Conservation (phyloP, 495 filamentous ascomycete species). For the Aspergillus ellipticus region DNA sequence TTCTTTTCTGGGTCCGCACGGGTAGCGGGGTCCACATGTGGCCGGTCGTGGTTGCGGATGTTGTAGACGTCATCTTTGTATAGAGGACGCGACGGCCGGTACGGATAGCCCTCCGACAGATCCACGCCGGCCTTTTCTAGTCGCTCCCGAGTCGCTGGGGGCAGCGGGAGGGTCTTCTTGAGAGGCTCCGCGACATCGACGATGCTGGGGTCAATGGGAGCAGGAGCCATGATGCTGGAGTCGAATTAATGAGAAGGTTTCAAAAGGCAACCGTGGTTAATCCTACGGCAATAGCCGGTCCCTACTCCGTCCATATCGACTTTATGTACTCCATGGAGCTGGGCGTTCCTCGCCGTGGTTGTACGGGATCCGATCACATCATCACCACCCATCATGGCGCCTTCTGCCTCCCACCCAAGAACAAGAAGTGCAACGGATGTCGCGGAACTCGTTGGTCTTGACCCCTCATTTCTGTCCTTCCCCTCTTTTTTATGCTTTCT, state of each 20-base stretch:
- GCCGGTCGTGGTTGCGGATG: conserved; percentile 56
- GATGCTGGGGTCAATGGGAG: conserved; percentile 56
- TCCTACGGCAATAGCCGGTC: no score
- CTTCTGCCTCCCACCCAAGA: background rate
- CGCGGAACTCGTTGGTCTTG: background rate
- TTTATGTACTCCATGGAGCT: no score
- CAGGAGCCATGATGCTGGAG: conserved; percentile 34
- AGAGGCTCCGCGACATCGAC: conserved; percentile 55
- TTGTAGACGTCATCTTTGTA: conserved; percentile 64
- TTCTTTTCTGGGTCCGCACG: conserved; percentile 67
- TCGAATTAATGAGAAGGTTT: conserved; percentile 18
- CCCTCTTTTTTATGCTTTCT: background rate
- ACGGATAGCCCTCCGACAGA: conserved; percentile 62
- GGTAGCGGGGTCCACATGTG: conserved; percentile 56
- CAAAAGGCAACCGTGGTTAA: background rate
- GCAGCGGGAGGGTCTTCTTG: conserved; percentile 60
- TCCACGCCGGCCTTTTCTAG: conserved; percentile 63
- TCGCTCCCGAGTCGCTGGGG: conserved; percentile 47
- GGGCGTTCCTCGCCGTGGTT: background rate
- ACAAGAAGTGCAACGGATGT: background rate
- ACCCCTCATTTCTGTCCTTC: conserved; percentile 5
- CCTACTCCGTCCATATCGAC: no score
- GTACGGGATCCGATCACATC: conserved; percentile 34
- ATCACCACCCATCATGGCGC: conserved; percentile 20
- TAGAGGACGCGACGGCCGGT: conserved; percentile 60